A percentile compares a stretch with the other conserved stretches of the same genome.
Conservation (phyloP, 1,139 yeast genomes). For the Kurtzmaniella quercitrusa region DNA sequence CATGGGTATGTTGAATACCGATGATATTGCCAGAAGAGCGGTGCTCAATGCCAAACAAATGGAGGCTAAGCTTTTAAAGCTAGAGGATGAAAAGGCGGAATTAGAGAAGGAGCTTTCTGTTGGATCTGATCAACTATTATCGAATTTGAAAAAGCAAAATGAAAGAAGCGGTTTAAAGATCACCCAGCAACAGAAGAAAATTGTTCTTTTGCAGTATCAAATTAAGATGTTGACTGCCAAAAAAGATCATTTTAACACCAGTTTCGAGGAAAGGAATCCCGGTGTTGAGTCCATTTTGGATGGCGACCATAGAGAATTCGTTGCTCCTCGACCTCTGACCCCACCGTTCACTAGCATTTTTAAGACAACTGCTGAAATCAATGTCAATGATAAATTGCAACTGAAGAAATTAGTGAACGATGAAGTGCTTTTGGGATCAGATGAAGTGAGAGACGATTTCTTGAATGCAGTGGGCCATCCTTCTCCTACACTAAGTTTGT, state of each 20-base stretch:
- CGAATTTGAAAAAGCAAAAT: constrained; percentile 17
- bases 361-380: neutral
- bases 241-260: neutral
- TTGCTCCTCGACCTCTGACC: constrained; percentile 16
- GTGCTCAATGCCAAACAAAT: constrained; percentile 28
- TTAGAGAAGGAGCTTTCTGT: constrained; percentile 21
- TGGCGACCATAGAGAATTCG: constrained; percentile 4
- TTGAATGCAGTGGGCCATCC: neutral
- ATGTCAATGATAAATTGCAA: too few species aligned
- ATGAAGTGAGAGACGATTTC: neutral
- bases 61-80: constrained; percentile 16
- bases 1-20: constrained; percentile 31
- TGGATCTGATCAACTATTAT: constrained; percentile 17
- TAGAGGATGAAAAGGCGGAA: constrained; percentile 24
- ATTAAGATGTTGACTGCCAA: constrained; percentile 18
- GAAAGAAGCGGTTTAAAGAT: constrained; percentile 19
- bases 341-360: constrained; percentile 13
- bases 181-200: constrained; percentile 25
- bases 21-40: constrained; percentile 32
- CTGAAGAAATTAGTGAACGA: neutral
- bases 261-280: neutral
- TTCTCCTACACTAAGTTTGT: neutral
- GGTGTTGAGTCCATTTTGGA: constrained; percentile 3
- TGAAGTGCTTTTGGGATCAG: neutral
- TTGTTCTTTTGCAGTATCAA: constrained; percentile 22